Conservation (phyloP, 177 flowering plant genomes). For the Vitis hybrid region DNA sequence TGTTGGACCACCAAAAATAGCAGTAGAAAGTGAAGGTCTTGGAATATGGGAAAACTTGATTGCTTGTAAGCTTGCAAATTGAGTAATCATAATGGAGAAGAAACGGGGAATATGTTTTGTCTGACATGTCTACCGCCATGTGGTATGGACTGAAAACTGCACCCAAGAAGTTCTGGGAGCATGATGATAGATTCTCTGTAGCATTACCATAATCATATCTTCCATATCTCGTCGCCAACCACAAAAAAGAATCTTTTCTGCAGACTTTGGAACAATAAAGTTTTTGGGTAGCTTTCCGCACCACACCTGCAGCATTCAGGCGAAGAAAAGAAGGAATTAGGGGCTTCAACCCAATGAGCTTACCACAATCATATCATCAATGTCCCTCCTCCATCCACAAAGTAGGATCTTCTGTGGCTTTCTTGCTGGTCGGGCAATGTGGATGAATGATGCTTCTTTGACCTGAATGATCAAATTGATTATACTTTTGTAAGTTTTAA, state of each 20-base stretch:
- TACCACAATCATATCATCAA: slow-evolving; percentile 97
- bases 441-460: slow-evolving; percentile 64
- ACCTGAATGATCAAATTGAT: slow-evolving; percentile 79
- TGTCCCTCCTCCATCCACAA: slow-evolving; percentile 92
- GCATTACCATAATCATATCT: slow-evolving; percentile 85
- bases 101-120: slow-evolving; percentile 1
- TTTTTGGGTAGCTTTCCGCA: slow-evolving; percentile 71
- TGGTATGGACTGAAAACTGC: slow-evolving; percentile 10
- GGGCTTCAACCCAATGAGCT: slow-evolving; percentile 52
- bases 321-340: slow-evolving; percentile 49
- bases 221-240: slow-evolving; percentile 96
- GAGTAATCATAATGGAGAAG: not conserved
- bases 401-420: slow-evolving; percentile 90
- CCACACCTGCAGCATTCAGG: slow-evolving; percentile 71
- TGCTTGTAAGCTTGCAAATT: too few relatives aligned
- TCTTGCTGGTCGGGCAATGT: slow-evolving; percentile 62
- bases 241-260: slow-evolving; percentile 78
- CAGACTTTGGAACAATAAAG: slow-evolving; percentile 49
- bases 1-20: too few relatives aligned
- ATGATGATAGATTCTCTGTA: slow-evolving; percentile 19
- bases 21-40: not conserved
- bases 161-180: slow-evolving; percentile 25
- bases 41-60: too few relatives aligned
- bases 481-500: slow-evolving; percentile 46
- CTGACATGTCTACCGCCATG: slow-evolving; percentile 25